A percentile compares a stretch with the other conserved stretches of the same genome.
phyloP scores from a whole-genome alignment of 23 red algal species.

The Gracilaria caudata region DNA sequence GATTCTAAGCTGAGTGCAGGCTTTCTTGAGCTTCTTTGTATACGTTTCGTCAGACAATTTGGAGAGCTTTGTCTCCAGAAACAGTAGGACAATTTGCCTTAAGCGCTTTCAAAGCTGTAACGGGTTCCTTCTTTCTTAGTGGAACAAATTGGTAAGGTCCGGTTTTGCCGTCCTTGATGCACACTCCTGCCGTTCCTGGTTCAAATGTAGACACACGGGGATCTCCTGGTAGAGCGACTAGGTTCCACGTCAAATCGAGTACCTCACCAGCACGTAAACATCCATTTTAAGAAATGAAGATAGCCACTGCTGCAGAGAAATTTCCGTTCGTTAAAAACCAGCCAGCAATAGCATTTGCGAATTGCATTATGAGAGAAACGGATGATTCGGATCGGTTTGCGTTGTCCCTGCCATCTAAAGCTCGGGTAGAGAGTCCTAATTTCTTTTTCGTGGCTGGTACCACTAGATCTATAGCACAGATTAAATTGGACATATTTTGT shows the following conservation, averaged over 20 bases:
- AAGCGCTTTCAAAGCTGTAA: neutral
- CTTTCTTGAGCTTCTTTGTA: neutral
- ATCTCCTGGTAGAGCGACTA: slow-evolving; percentile 17
- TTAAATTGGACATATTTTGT: neutral
- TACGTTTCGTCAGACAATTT: neutral
- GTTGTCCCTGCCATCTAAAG: neutral
- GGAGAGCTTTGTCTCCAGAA: neutral
- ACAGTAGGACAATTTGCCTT: neutral
- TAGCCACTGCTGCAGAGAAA: neutral
- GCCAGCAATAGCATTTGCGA: neutral
- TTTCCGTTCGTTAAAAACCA: neutral
- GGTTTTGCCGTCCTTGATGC: slow-evolving; percentile 14
- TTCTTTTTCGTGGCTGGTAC: neutral
- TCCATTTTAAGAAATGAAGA: neutral
- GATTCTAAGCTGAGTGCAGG: neutral
- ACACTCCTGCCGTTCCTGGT: neutral
- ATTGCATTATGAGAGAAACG: neutral
- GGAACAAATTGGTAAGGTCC: slow-evolving; percentile 15
- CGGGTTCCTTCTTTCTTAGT: neutral
- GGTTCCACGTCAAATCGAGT: neutral
- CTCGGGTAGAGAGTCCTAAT: neutral
- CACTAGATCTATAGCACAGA: neutral
- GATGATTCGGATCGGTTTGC: neutral
- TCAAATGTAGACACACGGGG: neutral
- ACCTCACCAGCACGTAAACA: slow-evolving; percentile 18